Conservation (phyloP, 2,329 filamentous ascomycete genomes). For the Clonostachys sp. region DNA sequence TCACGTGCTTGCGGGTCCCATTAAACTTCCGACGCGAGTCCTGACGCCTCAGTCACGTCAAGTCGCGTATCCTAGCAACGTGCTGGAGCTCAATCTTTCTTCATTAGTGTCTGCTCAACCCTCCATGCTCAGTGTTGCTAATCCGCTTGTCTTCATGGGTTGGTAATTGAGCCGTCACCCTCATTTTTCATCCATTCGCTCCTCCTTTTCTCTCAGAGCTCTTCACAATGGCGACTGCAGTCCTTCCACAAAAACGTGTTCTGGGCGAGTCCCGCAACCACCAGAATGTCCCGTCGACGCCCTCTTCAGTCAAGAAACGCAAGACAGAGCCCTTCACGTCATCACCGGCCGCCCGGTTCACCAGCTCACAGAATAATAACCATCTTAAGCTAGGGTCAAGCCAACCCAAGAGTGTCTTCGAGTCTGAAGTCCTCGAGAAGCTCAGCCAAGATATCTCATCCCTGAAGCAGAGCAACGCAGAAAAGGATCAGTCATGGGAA, state of each 20-base stretch:
- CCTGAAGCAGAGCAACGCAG: constrained; percentile 79
- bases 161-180: neutral
- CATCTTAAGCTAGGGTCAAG: constrained; percentile 61
- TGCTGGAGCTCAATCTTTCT: too few relatives aligned
- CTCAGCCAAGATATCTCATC: constrained; percentile 89
- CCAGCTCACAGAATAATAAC: constrained; percentile 56
- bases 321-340: constrained; percentile 65
- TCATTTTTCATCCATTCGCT: neutral
- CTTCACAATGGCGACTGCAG: constrained; percentile 30
- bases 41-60: neutral
- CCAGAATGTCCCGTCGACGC: constrained; percentile 56
- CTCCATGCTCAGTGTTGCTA: too few relatives aligned
- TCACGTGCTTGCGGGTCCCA: too few relatives aligned
- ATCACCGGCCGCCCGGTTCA: constrained; percentile 49
- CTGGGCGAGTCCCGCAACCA: constrained; percentile 64
- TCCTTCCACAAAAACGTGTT: constrained; percentile 68
- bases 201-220: neutral
- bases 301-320: constrained; percentile 68
- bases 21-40: too few relatives aligned
- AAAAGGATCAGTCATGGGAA: constrained; percentile 92
- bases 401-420: constrained; percentile 86
- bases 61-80: constrained; percentile 5
- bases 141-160: too few relatives aligned
- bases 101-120: too few relatives aligned
- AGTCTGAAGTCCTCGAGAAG: constrained; percentile 91